Evolutionary conservation across 495 filamentous ascomycete species (phyloP).

Genomic region (Bathelium albidoporum): DNA sequence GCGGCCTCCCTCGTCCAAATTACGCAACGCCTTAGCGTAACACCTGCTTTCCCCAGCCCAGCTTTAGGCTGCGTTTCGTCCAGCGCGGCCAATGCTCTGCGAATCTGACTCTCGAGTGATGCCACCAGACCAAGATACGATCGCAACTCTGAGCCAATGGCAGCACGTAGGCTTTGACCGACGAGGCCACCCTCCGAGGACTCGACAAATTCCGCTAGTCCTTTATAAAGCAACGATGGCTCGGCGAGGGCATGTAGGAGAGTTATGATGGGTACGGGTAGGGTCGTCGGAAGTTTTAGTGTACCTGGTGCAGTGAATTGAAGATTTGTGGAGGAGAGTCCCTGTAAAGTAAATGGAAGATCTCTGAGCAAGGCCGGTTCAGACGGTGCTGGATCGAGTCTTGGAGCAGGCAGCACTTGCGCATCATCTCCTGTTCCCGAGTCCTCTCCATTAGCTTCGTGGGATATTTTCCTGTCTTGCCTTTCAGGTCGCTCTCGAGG

Average conservation of each 20-base stretch:
- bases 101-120: conserved; percentile 87
- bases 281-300: conserved; percentile 61
- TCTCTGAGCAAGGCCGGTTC: conserved; percentile 78
- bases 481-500: conserved; percentile 36
- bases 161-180: conserved; percentile 88
- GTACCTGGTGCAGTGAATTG: conserved; percentile 56
- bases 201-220: conserved; percentile 69
- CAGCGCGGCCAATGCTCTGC: conserved; percentile 60
- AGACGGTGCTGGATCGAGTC: conserved; percentile 17
- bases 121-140: conserved; percentile 90
- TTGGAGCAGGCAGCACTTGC: conserved; percentile 8
- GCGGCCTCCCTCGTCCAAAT: conserved; percentile 97
- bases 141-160: conserved; percentile 72
- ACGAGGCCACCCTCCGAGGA: conserved; percentile 60
- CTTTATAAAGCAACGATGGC: conserved; percentile 79
- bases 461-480: conserved; percentile 55
- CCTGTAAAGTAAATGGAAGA: conserved; percentile 89
- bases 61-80: conserved; percentile 53
- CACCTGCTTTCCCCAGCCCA: conserved; percentile 74
- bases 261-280: conserved; percentile 78
- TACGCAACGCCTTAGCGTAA: conserved; percentile 90
- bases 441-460: conserved; percentile 56
- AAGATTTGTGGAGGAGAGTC: conserved; percentile 75
- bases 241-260: conserved; percentile 85
- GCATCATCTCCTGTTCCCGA: background rate